Base-by-base conservation (phyloP, 108 stramenopile genomes). In the Nannochloropsis oceanica region DNA sequence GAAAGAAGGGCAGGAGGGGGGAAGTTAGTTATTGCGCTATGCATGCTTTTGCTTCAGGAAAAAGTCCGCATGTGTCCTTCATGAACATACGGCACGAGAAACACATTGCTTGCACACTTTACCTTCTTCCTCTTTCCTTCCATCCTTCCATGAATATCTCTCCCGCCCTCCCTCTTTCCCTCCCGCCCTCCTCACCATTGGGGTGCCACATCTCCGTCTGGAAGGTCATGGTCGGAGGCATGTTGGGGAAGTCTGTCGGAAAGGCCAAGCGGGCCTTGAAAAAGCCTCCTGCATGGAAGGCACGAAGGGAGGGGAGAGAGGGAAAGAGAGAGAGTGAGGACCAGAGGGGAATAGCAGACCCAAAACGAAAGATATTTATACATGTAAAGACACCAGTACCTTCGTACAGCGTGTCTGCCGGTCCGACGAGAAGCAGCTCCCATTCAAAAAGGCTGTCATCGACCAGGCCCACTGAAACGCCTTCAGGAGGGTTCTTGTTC, bases 191-290 rank as follows among this genome's bases (percentile, higher is more conserved):
- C 82, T 89, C 88, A 92, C 97, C 96, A 43, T 99, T 99, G 22
- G 98, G 98, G 87, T 99, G 98, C 95, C 96, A 98, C 94, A 99
- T 98, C 86, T 97, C 95, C 8, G 95, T 94, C 13, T 86, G 87
- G 90, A 99, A 99, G 34, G 93, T 96, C 94, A 94, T 94, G 34
- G 89, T 92, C 1, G 96, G 98, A 25, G 98, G 98, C 92, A 92
- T 95, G 91, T 97, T 96, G 46, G 98, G 98, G 90, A 98, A 99
- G 85, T 98, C 97, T 12, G 91, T 79, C 43, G 98, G 98, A 88
- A 99, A 99, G 86, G 93, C 91, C 11, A 99, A 91, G 24, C 90
- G 91, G 26, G 97, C 97, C 86, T 94, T 95, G 94, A 99, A 99
- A 85, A 98, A 96, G 44, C 98, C 98, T 27, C 96, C 98, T 87